A percentile compares a stretch with the other conserved stretches of the same genome.
These are phyloP conservation scores for Pistacia atlantica DNA, from an alignment of 345 rosid genomes.

Conservation along the genomic window DNA sequence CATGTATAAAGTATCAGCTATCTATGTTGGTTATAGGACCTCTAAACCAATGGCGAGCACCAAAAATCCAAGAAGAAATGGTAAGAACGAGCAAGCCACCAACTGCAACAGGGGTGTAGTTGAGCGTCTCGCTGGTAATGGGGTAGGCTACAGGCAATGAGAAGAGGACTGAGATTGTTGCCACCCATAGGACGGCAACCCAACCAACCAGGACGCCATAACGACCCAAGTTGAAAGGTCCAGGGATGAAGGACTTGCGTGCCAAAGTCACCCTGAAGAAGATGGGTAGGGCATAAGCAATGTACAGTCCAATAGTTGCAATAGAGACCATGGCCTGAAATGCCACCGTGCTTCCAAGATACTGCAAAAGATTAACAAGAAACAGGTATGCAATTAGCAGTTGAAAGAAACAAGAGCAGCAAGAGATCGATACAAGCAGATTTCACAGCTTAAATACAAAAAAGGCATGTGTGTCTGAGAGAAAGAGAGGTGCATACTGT, in stretches of 20 bases:
- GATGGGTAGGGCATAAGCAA: constrained; percentile 90
- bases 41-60: constrained; percentile 80
- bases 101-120: constrained; percentile 93
- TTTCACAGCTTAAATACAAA: neutral
- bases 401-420: neutral
- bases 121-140: constrained; percentile 71
- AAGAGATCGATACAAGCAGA: neutral
- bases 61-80: constrained; percentile 61
- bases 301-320: constrained; percentile 91
- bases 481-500: constrained; percentile 50
- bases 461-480: neutral
- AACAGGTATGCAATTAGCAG: neutral
- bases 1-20: constrained; percentile 22
- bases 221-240: constrained; percentile 86
- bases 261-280: constrained; percentile 83
- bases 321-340: constrained; percentile 98
- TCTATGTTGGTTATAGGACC: constrained; percentile 78
- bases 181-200: constrained; percentile 91
- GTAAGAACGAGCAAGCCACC: constrained; percentile 64
- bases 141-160: constrained; percentile 94
- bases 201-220: constrained; percentile 71
- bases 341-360: constrained; percentile 87
- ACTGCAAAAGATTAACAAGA: constrained; percentile 47
- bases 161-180: constrained; percentile 84
- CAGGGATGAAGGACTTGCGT: constrained; percentile 64